Conservation (phyloP, 2,329 filamentous ascomycete species). For the Penicillium brasilianum region DNA sequence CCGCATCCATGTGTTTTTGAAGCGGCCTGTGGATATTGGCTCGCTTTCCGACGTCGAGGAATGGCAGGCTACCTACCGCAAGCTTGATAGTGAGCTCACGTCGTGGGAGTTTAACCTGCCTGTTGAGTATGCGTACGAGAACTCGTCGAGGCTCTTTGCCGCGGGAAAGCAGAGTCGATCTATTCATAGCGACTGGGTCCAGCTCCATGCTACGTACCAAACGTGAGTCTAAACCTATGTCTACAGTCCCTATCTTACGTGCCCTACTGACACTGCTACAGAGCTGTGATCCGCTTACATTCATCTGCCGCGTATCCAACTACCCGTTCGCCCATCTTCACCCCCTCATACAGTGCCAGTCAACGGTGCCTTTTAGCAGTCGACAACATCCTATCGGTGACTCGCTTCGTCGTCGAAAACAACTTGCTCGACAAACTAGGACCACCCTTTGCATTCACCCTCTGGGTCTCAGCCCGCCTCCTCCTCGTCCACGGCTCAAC, state of each 20-base stretch:
- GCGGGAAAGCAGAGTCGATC: conserved; percentile 67
- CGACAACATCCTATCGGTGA: conserved; percentile 78
- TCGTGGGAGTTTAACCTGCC: conserved; percentile 85
- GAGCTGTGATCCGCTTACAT: conserved; percentile 83
- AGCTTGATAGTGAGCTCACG: conserved; percentile 78
- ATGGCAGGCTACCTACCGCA: conserved; percentile 86
- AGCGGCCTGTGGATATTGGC: conserved; percentile 86
- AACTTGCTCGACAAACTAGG: conserved; percentile 79
- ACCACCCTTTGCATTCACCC: conserved; percentile 86
- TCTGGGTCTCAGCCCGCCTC: conserved; percentile 89
- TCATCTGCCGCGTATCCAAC: conserved; percentile 93
- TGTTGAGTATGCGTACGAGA: conserved; percentile 72
- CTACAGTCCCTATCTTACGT: not conserved
- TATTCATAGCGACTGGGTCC: conserved; percentile 83
- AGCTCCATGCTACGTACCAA: conserved; percentile 88
- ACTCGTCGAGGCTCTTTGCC: conserved; percentile 78
- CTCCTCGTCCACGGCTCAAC: conserved; percentile 89
- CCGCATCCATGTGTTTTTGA: conserved; percentile 85
- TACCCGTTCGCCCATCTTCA: conserved; percentile 85
- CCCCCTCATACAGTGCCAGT: conserved; percentile 81
- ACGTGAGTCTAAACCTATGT: conserved; percentile 58
- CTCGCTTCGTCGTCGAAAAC: conserved; percentile 77
- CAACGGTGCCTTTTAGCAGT: conserved; percentile 84
- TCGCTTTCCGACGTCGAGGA: conserved; percentile 82
- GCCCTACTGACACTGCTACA: conserved; percentile 40